Conservation (phyloP, 2,329 filamentous ascomycete species). For the Colletotrichum orchidophilum region DNA sequence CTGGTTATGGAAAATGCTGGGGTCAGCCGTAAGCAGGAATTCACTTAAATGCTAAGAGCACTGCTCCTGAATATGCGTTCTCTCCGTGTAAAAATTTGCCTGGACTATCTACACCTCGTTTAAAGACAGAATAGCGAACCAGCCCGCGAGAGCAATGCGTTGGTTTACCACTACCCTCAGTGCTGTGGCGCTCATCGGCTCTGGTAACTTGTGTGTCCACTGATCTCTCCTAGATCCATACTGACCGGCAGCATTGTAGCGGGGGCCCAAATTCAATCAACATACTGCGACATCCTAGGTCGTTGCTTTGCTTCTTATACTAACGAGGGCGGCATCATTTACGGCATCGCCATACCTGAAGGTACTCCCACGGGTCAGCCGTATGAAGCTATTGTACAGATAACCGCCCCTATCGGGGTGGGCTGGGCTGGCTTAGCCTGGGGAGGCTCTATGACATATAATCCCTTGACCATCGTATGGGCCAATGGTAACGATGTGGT, state of each 20-base stretch:
- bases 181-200: slow-evolving; percentile 23
- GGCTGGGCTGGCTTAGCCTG: slow-evolving; percentile 56
- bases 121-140: neutral
- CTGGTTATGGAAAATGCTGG: neutral
- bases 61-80: too few relatives aligned
- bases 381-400: slow-evolving; percentile 53
- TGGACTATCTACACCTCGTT: neutral
- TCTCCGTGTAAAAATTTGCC: neutral
- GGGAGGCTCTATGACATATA: slow-evolving; percentile 56
- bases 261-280: slow-evolving; percentile 16
- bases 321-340: slow-evolving; percentile 40
- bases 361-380: slow-evolving; percentile 37
- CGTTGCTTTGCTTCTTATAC: slow-evolving; percentile 39
- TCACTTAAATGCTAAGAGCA: neutral
- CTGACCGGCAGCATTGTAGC: neutral
- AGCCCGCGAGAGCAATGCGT: slow-evolving; percentile 28
- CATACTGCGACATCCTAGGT: slow-evolving; percentile 36
- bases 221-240: too few relatives aligned
- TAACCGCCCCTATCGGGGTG: slow-evolving; percentile 49
- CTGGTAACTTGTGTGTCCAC: slow-evolving; percentile 13
- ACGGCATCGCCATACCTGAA: slow-evolving; percentile 49
- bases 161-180: neutral
- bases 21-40: neutral
- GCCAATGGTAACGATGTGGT: slow-evolving; percentile 48
- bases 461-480: slow-evolving; percentile 54